Conservation (phyloP, 2,329 filamentous ascomycete species). For the Thielaviopsis musarum region DNA sequence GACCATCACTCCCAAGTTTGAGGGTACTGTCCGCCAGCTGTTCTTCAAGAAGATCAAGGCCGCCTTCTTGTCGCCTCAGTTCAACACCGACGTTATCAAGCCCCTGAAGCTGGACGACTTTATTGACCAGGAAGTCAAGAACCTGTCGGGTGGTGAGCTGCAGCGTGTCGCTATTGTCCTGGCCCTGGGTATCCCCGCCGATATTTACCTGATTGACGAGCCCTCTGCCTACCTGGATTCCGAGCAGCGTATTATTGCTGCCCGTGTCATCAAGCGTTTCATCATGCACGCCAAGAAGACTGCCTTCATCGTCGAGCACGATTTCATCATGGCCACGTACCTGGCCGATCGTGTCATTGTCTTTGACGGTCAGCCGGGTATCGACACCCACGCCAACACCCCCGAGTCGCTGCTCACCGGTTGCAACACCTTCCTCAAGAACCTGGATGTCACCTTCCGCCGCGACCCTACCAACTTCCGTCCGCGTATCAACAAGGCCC, state of each 20-base stretch:
- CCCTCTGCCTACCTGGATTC: constrained; percentile 95
- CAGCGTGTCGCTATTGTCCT: constrained; percentile 97
- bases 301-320: constrained; percentile 97
- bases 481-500: constrained; percentile 94
- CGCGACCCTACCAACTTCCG: constrained; percentile 92
- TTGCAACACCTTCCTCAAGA: constrained; percentile 94
- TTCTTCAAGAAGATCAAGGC: constrained; percentile 99
- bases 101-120: constrained; percentile 98
- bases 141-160: constrained; percentile 96
- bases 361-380: constrained; percentile 85
- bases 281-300: constrained; percentile 99
- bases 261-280: constrained; percentile 97
- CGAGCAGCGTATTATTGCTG: constrained; percentile 94
- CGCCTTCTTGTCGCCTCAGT: constrained; percentile 88
- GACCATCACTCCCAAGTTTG: constrained; percentile 97
- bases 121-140: constrained; percentile 98
- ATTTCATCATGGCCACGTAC: constrained; percentile 87
- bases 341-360: constrained; percentile 90
- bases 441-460: constrained; percentile 94
- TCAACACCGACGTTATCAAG: constrained; percentile 99
- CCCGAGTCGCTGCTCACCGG: constrained; percentile 88
- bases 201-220: constrained; percentile 98
- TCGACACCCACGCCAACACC: constrained; percentile 71
- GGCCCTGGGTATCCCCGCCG: constrained; percentile 84
- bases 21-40: constrained; percentile 87